Percentiles rank a stretch among this genome's conserved stretches.
These are phyloP conservation scores for Neophaeococcomyces mojaviensis DNA, from an alignment of 2,329 filamentous ascomycete species.

Conservation along the genomic window DNA sequence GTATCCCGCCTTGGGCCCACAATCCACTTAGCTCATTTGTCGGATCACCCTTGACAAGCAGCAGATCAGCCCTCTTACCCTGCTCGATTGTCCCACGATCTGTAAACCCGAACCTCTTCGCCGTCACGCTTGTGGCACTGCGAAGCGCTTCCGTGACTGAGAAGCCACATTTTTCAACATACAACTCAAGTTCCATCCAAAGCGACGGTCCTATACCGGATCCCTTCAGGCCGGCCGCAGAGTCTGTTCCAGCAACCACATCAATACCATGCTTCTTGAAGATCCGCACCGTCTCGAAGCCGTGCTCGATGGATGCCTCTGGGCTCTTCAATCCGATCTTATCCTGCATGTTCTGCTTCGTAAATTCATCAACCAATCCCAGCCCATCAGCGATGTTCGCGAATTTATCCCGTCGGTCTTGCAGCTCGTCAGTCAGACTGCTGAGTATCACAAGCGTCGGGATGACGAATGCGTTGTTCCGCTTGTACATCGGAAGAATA, in stretches of 20 bases:
- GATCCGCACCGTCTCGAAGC: conserved; percentile 16
- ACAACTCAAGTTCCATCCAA: conserved; percentile 25
- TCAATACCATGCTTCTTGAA: conserved; percentile 25
- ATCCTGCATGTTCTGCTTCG: conserved; percentile 23
- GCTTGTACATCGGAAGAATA: conserved; percentile 19
- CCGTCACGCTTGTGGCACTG: conserved; percentile 24
- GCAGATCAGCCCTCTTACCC: conserved; percentile 21
- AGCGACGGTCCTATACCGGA: conserved; percentile 22
- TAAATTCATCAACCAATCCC: conserved; percentile 21
- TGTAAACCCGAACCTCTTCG: conserved; percentile 22
- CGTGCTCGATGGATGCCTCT: conserved; percentile 18
- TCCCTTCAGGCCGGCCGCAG: conserved; percentile 19
- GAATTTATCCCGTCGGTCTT: conserved; percentile 18
- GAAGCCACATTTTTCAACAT: conserved; percentile 25
- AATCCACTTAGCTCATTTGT: conserved; percentile 16
- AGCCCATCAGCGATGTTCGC: conserved; percentile 20
- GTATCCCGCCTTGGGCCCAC: conserved; percentile 19
- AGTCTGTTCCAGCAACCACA: conserved; percentile 28
- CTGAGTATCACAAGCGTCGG: conserved; percentile 18
- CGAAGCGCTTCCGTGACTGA: conserved; percentile 23
- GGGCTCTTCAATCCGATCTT: conserved; percentile 21
- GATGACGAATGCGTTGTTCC: conserved; percentile 22
- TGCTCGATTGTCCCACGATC: conserved; percentile 25
- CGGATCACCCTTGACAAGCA: conserved; percentile 22
- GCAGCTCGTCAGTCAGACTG: conserved; percentile 18